Evolutionary conservation across 495 filamentous ascomycete genomes (phyloP).

Genomic region (Lophiostoma macrostomum): DNA sequence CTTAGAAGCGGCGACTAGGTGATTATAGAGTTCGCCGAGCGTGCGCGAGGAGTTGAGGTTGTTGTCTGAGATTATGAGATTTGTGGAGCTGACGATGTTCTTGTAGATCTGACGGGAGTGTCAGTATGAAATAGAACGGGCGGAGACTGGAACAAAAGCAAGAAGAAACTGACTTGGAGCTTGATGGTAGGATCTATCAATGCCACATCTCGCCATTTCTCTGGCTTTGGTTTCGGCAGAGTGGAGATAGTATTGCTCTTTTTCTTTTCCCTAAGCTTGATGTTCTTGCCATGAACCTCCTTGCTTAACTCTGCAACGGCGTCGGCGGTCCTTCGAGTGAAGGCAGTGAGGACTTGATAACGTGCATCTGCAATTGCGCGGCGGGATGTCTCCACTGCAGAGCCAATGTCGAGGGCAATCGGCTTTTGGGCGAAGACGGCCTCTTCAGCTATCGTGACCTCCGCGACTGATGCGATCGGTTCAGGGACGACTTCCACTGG

Average conservation of each 20-base stretch:
- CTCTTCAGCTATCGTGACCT: background rate
- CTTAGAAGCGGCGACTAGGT: constrained; percentile 53
- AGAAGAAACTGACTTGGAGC: constrained; percentile 65
- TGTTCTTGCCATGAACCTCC: too few relatives aligned
- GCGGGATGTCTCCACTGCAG: background rate
- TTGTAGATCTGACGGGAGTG: constrained; percentile 60
- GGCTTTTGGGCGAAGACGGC: background rate
- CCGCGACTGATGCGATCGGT: too few relatives aligned
- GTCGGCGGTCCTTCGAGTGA: too few relatives aligned
- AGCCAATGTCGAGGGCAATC: background rate
- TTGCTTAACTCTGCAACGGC: too few relatives aligned
- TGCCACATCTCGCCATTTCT: constrained; percentile 52
- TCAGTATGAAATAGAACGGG: constrained; percentile 9
- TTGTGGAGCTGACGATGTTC: constrained; percentile 73
- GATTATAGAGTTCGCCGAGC: constrained; percentile 39
- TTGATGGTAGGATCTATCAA: constrained; percentile 60
- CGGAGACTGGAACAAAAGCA: constrained; percentile 26
- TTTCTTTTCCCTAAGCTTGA: constrained; percentile 2
- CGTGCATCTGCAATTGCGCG: background rate
- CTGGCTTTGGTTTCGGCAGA: background rate
- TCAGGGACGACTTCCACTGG: background rate
- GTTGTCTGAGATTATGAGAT: constrained; percentile 67
- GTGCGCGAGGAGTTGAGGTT: constrained; percentile 54
- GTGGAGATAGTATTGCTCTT: constrained; percentile 7
- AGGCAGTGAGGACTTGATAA: too few relatives aligned